Conservation (phyloP, 352 stramenopile species). For the Globisporangium iwayamae region DNA sequence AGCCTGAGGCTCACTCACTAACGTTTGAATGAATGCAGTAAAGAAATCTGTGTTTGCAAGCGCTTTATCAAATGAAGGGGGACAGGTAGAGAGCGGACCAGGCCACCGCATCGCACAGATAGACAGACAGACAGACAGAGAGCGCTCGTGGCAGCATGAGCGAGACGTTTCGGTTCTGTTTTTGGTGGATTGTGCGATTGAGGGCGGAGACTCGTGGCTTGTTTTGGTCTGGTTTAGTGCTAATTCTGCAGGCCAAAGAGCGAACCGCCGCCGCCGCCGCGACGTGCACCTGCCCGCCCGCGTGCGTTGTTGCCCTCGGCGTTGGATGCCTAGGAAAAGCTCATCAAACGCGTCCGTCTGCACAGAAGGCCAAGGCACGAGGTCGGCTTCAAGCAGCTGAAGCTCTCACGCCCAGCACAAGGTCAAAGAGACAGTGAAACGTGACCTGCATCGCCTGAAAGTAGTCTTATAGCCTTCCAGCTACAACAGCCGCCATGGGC, state of each 20-base stretch:
- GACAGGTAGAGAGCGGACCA: not conserved
- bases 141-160: not conserved
- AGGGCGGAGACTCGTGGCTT: not conserved
- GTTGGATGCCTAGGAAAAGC: not conserved
- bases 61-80: not conserved
- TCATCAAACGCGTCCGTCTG: not conserved
- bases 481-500: conserved; percentile 34
- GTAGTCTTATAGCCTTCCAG: not conserved
- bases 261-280: conserved; percentile 2
- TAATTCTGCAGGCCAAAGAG: not conserved
- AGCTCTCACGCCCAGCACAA: not conserved
- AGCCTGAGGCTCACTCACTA: not conserved
- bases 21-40: not conserved
- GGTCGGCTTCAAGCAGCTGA: not conserved
- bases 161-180: conserved; percentile 9
- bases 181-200: not conserved
- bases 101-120: not conserved
- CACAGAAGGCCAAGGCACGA: not conserved
- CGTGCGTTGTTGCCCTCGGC: not conserved
- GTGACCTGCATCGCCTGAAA: not conserved
- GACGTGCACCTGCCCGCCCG: not conserved
- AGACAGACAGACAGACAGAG: not conserved
- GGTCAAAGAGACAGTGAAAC: not conserved
- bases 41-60: not conserved
- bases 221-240: not conserved